Evolutionary conservation across 2,329 filamentous ascomycete genomes (phyloP).

Genomic region (Zymoseptoria ardabiliae): DNA sequence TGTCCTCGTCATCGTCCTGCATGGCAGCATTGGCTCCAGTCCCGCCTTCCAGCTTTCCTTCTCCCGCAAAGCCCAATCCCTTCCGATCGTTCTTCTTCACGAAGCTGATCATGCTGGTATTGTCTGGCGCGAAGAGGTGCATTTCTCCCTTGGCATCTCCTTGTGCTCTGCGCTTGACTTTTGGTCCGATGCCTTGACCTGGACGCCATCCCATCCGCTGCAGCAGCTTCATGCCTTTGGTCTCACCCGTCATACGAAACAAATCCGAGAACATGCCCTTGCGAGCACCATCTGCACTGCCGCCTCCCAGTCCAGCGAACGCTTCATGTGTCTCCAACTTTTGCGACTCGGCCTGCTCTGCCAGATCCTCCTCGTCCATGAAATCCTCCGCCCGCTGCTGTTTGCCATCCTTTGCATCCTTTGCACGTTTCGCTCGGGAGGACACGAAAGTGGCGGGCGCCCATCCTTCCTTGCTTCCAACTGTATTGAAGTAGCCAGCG

Average conservation of each 20-base stretch:
- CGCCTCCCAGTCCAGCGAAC: constrained; percentile 70
- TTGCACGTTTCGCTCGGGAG: constrained; percentile 70
- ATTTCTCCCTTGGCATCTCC: constrained; percentile 51
- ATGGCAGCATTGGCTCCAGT: constrained; percentile 18
- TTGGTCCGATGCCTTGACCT: constrained; percentile 87
- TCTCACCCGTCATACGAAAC: constrained; percentile 66
- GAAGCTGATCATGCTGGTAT: constrained; percentile 62
- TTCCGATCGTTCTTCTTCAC: constrained; percentile 59
- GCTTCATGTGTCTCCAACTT: constrained; percentile 63
- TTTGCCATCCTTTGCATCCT: constrained; percentile 49
- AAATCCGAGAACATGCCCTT: constrained; percentile 60
- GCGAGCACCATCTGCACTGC: constrained; percentile 44
- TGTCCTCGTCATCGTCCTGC: constrained; percentile 27
- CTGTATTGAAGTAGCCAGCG: constrained; percentile 98
- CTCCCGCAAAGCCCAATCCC: constrained; percentile 61
- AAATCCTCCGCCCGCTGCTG: constrained; percentile 76
- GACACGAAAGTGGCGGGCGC: constrained; percentile 86
- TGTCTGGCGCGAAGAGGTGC: constrained; percentile 79
- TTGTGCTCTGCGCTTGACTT: constrained; percentile 65
- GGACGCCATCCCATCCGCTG: constrained; percentile 94
- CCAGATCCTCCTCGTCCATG: constrained; percentile 96
- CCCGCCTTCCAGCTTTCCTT: constrained; percentile 44
- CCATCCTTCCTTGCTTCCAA: constrained; percentile 98
- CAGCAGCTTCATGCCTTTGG: constrained; percentile 76
- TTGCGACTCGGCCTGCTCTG: constrained; percentile 72